A percentile compares a stretch with the other conserved stretches of the same genome.
These are phyloP conservation scores for Petasospora fabianii DNA, from an alignment of 1,139 yeast species.

Conservation along the genomic window DNA sequence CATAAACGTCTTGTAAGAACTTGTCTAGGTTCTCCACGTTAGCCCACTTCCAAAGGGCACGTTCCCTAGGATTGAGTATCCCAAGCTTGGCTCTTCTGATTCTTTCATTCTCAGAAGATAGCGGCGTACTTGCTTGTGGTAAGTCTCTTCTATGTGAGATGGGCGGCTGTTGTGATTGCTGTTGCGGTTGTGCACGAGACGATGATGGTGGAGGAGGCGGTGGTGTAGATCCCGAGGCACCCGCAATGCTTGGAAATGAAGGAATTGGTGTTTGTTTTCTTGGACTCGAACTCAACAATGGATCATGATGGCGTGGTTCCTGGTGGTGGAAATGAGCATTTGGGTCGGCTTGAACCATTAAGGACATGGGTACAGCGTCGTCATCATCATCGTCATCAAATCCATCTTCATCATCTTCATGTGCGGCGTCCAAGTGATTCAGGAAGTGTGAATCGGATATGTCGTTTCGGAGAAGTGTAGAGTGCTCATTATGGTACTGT, in stretches of 20 bases:
- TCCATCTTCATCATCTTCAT: slow-evolving; percentile 7
- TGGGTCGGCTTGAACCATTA: slow-evolving; percentile 25
- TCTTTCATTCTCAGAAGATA: slow-evolving; percentile 21
- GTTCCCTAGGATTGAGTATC: slow-evolving; percentile 56
- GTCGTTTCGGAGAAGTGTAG: slow-evolving; percentile 9
- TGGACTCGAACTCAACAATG: no score
- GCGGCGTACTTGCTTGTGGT: background rate
- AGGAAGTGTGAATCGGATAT: slow-evolving; percentile 12
- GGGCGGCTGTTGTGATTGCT: slow-evolving; percentile 2
- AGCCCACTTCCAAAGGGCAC: slow-evolving; percentile 95
- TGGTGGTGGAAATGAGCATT: no score
- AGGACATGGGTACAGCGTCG: slow-evolving; percentile 28
- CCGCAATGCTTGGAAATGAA: background rate
- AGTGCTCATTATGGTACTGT: slow-evolving; percentile 4
- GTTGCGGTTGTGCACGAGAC: background rate
- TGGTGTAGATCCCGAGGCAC: slow-evolving; percentile 1
- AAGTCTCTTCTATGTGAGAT: slow-evolving; percentile 7
- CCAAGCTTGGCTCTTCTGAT: slow-evolving; percentile 27
- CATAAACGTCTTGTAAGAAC: slow-evolving; percentile 77
- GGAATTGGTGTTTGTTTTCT: slow-evolving; percentile 1
- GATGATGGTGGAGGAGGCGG: slow-evolving; percentile 3
- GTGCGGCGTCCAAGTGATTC: slow-evolving; percentile 9
- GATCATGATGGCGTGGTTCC: no score
- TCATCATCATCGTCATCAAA: slow-evolving; percentile 16
- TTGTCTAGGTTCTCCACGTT: slow-evolving; percentile 87